phyloP scores from a whole-genome alignment of 1,284 basidiomycete species.

The Xerocomus minutiporus region DNA sequence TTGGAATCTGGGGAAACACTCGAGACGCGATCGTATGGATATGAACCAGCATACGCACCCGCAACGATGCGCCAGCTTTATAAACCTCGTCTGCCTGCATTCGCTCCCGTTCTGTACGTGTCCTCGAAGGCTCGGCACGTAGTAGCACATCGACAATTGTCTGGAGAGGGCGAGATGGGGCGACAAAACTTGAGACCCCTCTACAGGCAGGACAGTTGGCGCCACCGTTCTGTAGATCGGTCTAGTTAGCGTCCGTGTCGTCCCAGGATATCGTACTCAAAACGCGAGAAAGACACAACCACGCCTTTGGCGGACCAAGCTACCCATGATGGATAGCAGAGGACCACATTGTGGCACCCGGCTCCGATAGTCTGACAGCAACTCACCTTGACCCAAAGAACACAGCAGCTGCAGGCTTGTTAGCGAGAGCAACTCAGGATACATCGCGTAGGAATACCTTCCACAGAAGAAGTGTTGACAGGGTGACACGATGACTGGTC shows the following conservation, averaged over 20 bases:
- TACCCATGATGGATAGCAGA: neutral
- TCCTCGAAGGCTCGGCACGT: conserved; percentile 58
- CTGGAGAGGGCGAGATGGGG: conserved; percentile 66
- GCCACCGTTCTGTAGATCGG: conserved; percentile 60
- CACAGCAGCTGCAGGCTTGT: conserved; percentile 54
- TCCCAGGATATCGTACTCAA: neutral
- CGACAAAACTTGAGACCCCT: conserved; percentile 56
- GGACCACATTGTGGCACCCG: conserved; percentile 3
- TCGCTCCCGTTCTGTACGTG: conserved; percentile 59
- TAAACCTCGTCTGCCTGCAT: conserved; percentile 76
- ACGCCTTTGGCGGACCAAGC: conserved; percentile 1
- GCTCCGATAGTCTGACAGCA: neutral
- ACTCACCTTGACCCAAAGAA: conserved; percentile 75
- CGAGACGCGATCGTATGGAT: neutral
- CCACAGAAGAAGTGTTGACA: conserved; percentile 85
- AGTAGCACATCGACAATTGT: conserved; percentile 64
- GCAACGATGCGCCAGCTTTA: conserved; percentile 54
- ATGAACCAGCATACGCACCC: conserved; percentile 48
- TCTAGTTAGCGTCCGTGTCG: conserved; percentile 8
- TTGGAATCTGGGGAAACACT: conserved; percentile 52
- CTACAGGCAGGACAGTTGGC: conserved; percentile 76
- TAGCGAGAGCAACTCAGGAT: conserved; percentile 5
- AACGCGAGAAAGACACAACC: neutral
- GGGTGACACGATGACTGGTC: conserved; percentile 69
- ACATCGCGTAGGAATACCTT: conserved; percentile 46